phyloP scores from a whole-genome alignment of 2,329 filamentous ascomycete genomes.

The Pseudogymnoascus sp. region DNA sequence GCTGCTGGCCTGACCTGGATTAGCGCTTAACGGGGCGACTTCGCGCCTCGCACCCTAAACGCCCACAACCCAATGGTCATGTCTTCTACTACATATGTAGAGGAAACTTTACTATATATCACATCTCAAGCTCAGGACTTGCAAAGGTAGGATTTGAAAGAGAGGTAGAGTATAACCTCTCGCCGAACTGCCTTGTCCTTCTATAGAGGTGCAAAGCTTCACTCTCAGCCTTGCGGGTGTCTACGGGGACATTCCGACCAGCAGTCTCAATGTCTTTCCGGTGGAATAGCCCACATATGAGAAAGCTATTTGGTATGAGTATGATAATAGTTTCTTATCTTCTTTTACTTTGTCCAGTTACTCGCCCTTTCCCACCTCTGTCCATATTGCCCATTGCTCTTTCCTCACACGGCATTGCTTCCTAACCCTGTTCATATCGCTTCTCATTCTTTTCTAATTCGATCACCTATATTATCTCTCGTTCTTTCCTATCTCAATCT shows the following conservation, averaged over 20 bases:
- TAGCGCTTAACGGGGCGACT: neutral
- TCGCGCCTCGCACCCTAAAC: neutral
- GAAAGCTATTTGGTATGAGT: neutral
- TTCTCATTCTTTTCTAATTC: neutral
- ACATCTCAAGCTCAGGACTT: neutral
- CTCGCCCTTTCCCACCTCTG: neutral
- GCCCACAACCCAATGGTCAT: neutral
- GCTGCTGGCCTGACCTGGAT: neutral
- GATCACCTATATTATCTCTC: neutral
- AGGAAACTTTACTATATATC: neutral
- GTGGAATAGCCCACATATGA: neutral
- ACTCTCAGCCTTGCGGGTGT: too few relatives aligned
- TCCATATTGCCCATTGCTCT: neutral
- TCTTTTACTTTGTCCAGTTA: neutral
- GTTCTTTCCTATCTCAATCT: neutral
- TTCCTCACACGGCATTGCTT: neutral
- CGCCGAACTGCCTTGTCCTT: neutral
- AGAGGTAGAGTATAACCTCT: neutral
- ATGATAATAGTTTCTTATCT: neutral
- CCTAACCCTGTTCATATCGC: neutral
- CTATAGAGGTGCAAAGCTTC: neutral
- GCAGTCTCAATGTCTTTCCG: neutral
- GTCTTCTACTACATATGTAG: neutral
- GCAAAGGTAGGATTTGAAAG: neutral
- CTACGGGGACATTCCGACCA: neutral